Evolutionary conservation across 2,329 filamentous ascomycete species (phyloP), one percentile per base, ranked within the genome.

Genomic region (Leptographium procerum): DNA sequence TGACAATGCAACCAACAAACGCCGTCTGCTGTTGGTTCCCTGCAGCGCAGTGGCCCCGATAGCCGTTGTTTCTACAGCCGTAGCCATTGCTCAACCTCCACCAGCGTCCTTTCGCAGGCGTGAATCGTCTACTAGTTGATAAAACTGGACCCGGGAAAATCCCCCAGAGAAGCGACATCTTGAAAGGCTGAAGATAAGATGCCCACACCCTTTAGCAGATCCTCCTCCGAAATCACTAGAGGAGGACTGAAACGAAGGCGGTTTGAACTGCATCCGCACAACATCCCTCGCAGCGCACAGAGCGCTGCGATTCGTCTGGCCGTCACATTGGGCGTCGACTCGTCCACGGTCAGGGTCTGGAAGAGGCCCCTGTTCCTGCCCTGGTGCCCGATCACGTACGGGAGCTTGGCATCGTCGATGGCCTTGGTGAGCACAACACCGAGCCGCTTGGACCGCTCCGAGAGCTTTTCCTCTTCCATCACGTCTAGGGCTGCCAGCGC

Each of bases 331-430:
- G 56, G 48, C 13, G 24, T 9, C 7, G 56, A 45, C 33, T 57
- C 56, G 48, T 57, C 56, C 4, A 57, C 26, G 16, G 52, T 50
- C 16, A 57, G 56, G 16, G 56, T 57, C 34, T 57, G 56, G 34
- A 57, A 57, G 24, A 57, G 56, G 47, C 56, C 56, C 16, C 33
- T 50, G 34, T 57, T 52, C 33, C 56, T 50, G 48, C 56, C 56
- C 16, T 50, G 56, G 48, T 57, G 56, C 48, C 43, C 48, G 1
- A 52, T 34, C 22, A 57, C 6, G 34, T 52, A 52, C 4, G 56
- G 56, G 48, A 57, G 56, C 16, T 57, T 45, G 19, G 56, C 56
- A 19, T 52, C 56, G 34, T 57, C 56, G n/a, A 57, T 45, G 31
- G 56, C 56, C 13, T 45, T 14, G 3, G 56, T 57, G 8, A 57